A percentile compares a stretch with the other conserved stretches of the same genome.
These are phyloP conservation scores for Russula compacta DNA, from an alignment of 768 basidiomycete genomes.

Conservation along the genomic window DNA sequence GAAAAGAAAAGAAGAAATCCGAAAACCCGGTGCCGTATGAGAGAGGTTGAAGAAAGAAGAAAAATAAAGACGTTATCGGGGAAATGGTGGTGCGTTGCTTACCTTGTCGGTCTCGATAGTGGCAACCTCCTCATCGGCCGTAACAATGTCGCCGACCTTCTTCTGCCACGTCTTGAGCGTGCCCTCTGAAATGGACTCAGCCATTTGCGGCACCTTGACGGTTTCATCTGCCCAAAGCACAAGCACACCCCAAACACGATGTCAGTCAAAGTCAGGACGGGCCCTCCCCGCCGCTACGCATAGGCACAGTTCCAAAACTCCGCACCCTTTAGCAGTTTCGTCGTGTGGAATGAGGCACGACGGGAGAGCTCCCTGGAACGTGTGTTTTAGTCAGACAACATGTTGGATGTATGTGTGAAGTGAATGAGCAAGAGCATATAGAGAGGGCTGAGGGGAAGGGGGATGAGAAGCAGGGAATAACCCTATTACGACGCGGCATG, in stretches of 20 bases:
- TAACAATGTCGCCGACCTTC: constrained; percentile 84
- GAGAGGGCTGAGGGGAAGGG: constrained; percentile 1
- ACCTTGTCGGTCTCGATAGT: constrained; percentile 99
- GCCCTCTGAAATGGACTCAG: constrained; percentile 96
- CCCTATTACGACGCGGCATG: not conserved
- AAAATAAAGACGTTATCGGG: not conserved
- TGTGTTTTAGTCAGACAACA: constrained; percentile 9
- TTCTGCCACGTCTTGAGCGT: constrained; percentile 93
- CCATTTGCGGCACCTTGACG: constrained; percentile 95
- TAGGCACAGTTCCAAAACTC: constrained; percentile 1
- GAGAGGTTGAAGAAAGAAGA: too few relatives aligned
- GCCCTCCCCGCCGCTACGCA: not conserved
- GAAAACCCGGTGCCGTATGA: not conserved
- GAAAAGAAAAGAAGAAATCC: not conserved
- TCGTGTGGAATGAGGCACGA: constrained; percentile 60
- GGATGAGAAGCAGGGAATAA: not conserved
- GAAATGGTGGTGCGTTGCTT: constrained; percentile 14
- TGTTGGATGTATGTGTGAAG: not conserved
- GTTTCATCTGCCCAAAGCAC: constrained; percentile 53
- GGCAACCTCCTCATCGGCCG: constrained; percentile 91
- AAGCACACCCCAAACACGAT: not conserved
- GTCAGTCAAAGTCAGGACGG: constrained; percentile 7
- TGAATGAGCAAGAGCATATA: not conserved
- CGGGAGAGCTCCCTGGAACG: constrained; percentile 38
- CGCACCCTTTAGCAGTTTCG: constrained; percentile 60